phyloP scores from a whole-genome alignment of 495 filamentous ascomycete species.

The Chaetomium cochliodes region DNA sequence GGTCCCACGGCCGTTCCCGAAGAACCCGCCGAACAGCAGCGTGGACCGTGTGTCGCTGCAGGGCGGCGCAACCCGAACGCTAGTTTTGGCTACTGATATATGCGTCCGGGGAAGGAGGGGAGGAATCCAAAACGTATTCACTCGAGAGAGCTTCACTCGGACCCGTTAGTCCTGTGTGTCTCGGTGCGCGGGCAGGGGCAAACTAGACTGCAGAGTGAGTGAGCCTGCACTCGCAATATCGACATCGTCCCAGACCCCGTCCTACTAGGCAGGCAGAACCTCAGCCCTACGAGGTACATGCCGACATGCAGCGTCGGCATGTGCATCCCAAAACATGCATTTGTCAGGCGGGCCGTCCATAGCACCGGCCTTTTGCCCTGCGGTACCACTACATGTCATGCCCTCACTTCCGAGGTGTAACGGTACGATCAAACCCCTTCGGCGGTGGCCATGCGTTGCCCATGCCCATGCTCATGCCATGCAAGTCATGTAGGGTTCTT shows the following conservation, averaged over 20 bases:
- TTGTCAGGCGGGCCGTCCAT: slow-evolving; percentile 10
- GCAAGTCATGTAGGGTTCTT: slow-evolving; percentile 11
- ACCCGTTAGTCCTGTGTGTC: not conserved
- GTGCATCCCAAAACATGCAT: slow-evolving; percentile 12
- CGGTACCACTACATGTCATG: not conserved
- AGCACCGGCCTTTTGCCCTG: not conserved
- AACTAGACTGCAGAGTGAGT: not conserved
- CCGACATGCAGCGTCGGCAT: slow-evolving; percentile 6
- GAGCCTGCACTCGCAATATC: not conserved
- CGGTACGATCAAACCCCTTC: not conserved
- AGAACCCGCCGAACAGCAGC: not conserved
- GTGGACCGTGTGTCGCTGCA: slow-evolving; percentile 2
- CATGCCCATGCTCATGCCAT: too few relatives aligned
- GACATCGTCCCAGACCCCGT: not conserved
- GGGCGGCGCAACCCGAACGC: slow-evolving; percentile 1
- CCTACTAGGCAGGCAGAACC: not conserved
- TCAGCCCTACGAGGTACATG: slow-evolving; percentile 16
- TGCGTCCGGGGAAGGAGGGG: not conserved
- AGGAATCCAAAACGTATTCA: not conserved
- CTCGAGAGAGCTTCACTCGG: not conserved
- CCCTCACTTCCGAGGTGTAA: not conserved
- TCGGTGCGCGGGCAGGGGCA: not conserved
- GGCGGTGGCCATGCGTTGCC: too few relatives aligned
- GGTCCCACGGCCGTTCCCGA: slow-evolving; percentile 10
- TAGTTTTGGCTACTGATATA: not conserved